A percentile compares a stretch with the other conserved stretches of the same genome.
Evolutionary conservation across 2,329 filamentous ascomycete genomes (phyloP).

Genomic region (Chalara sp.): DNA sequence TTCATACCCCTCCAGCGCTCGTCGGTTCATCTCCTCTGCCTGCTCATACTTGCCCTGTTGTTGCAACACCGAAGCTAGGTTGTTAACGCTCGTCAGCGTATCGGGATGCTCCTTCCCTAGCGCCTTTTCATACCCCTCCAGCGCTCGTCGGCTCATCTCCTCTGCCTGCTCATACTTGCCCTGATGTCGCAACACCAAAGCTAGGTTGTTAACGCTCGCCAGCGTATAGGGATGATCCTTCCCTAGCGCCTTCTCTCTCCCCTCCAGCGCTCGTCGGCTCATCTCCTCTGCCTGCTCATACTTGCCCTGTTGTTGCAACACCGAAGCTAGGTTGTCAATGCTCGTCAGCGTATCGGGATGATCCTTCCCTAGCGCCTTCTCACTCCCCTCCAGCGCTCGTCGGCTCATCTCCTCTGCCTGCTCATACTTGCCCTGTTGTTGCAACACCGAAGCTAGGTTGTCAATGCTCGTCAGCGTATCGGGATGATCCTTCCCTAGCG

Average conservation of each 20-base stretch:
- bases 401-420: background rate
- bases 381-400: background rate
- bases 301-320: background rate
- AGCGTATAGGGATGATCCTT: background rate
- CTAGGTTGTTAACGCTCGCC: background rate
- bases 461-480: no score
- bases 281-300: background rate
- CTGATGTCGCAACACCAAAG: background rate
- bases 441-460: background rate
- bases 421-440: background rate
- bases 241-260: background rate
- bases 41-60: background rate
- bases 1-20: conserved; percentile 3
- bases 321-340: background rate
- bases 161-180: conserved; percentile 3
- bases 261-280: background rate
- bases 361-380: background rate
- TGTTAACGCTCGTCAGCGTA: conserved; percentile 2
- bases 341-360: background rate
- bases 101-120: conserved; percentile 3
- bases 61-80: background rate
- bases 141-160: conserved; percentile 1
- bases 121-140: background rate
- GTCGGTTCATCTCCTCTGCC: conserved; percentile 1
- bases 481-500: background rate